Base-by-base conservation (phyloP, 2,329 filamentous ascomycete species). In the Diaporthe citriasiana region DNA sequence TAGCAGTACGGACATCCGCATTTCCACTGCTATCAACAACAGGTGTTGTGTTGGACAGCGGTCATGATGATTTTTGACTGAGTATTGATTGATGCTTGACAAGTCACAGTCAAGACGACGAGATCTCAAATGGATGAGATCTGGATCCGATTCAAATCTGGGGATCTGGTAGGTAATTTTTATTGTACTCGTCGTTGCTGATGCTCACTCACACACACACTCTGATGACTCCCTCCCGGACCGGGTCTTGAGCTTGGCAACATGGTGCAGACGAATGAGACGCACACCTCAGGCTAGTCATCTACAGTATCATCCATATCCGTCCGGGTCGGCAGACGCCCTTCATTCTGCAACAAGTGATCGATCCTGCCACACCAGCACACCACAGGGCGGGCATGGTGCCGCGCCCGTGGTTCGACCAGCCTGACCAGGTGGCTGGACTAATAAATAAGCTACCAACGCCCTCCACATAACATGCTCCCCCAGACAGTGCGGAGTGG, bases 241-340 rank as follows among this genome's bases (percentile, higher is more conserved):
- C 42, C 60, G 42, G 45, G 42, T 66, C 10, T 25, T 35, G 42
- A 66, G 30, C 60, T 66, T 50, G 56, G 30, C 42, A 40, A 40
- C 25, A 50, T 51, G 55, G 30, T 71, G 55, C 47, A 60, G 35
- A 13, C 55, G 59, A 65, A 65, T 65, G 42, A 45, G 59, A 50
- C 12, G 59, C 59, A 30, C 30, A 35, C 33, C 33, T 13, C 55
- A 57, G 55, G n/a, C 55, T n/a, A 50, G 45, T 50, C 45, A 38
- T 22, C 55, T 47, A 15, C 42, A n/a, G 45, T 47, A 22, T 51
- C 45, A 27, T 51, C 63, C 63, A 66, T 25, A 25, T 71, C 40
- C 66, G 33, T 71, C 40, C 45, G 55, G 69, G 69, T 57, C 55
- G 53, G 69, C 45, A 63, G 56, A 71, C 69, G 56, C 69, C 69